These are phyloP conservation scores for Myrica gale DNA, from an alignment of 306 rosid species.

Conservation along the genomic window DNA sequence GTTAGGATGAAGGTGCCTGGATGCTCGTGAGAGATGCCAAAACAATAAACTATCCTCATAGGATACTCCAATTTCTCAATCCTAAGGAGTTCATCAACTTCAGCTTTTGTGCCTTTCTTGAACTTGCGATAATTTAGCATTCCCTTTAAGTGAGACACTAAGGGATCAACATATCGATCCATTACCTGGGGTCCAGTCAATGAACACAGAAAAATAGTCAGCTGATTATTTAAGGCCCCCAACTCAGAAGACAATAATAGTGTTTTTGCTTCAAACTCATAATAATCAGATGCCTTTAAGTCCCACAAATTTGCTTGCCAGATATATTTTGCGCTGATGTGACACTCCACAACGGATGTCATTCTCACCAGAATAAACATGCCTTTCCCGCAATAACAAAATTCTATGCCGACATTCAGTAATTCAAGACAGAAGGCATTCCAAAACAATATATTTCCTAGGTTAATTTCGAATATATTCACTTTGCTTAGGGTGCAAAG, in stretches of 20 bases:
- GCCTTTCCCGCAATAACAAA: background rate
- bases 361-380: background rate
- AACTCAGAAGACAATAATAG: constrained; percentile 6
- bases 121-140: constrained; percentile 93
- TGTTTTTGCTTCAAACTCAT: background rate
- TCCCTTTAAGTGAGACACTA: constrained; percentile 76
- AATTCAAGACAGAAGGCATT: background rate
- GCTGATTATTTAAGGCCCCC: background rate
- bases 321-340: background rate
- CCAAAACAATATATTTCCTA: background rate
- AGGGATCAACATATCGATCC: constrained; percentile 97
- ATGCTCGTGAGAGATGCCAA: constrained; percentile 91
- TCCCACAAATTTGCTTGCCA: background rate
- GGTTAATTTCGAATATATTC: background rate
- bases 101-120: constrained; percentile 75
- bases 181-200: constrained; percentile 57
- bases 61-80: constrained; percentile 77
- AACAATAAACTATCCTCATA: constrained; percentile 81
- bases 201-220: background rate
- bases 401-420: background rate
- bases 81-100: constrained; percentile 86
- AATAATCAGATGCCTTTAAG: background rate
- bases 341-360: background rate
- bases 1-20: constrained; percentile 97
- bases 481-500: background rate